Evolutionary conservation across 1,139 yeast species (phyloP).

Genomic region (Pichia terricola): DNA sequence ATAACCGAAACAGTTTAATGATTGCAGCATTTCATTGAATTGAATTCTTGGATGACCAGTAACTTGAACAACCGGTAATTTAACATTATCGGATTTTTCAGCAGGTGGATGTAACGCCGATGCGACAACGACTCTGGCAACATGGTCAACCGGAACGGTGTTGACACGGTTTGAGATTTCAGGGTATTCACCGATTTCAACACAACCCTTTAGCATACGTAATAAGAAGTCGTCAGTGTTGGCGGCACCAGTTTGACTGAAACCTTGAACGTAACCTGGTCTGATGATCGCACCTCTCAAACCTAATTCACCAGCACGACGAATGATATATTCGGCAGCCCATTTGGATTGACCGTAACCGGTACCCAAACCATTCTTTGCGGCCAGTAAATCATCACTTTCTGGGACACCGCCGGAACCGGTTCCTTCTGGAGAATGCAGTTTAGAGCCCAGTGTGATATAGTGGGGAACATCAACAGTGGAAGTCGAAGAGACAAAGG

Average conservation of each 20-base stretch:
- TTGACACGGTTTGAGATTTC: conserved; percentile 81
- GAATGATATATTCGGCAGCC: conserved; percentile 86
- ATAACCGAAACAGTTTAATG: conserved; percentile 66
- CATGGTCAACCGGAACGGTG: conserved; percentile 98
- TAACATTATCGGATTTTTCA: conserved; percentile 18
- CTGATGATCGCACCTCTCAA: conserved; percentile 82
- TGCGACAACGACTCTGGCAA: conserved; percentile 83
- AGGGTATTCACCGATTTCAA: conserved; percentile 79
- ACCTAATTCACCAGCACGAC: conserved; percentile 82
- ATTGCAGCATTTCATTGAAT: conserved; percentile 64
- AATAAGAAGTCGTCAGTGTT: conserved; percentile 94
- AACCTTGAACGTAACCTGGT: conserved; percentile 95
- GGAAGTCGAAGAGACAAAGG: conserved; percentile 94
- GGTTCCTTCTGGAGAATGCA: conserved; percentile 32
- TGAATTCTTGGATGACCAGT: conserved; percentile 91
- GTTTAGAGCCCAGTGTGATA: conserved; percentile 65
- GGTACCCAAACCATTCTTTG: conserved; percentile 70
- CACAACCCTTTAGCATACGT: conserved; percentile 90
- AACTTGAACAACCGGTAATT: conserved; percentile 78
- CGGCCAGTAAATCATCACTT: conserved; percentile 72
- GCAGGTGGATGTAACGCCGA: conserved; percentile 70
- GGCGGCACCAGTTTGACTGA: conserved; percentile 70
- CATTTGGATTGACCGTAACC: conserved; percentile 98
- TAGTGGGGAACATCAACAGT: conserved; percentile 78
- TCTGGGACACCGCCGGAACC: conserved; percentile 74